Conservation (phyloP, 257 asterid genomes). For the Haberlea rhodopensis region DNA sequence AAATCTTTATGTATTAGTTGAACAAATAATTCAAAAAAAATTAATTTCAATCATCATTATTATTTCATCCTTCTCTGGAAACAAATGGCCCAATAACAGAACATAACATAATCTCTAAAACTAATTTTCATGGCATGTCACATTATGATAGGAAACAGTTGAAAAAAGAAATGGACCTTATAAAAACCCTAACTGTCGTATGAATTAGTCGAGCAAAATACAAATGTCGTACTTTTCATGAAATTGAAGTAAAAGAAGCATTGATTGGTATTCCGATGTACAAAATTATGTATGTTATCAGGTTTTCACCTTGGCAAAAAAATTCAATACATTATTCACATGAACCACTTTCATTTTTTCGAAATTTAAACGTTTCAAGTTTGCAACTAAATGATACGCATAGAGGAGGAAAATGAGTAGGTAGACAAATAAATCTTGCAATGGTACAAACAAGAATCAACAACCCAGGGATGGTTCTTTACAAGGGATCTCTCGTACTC, state of each 20-base stretch:
- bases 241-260: not conserved
- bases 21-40: constrained; percentile 3
- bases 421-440: not conserved
- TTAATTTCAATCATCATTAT: constrained; percentile 12
- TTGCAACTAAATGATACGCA: not conserved
- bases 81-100: constrained; percentile 9
- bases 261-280: not conserved
- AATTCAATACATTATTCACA: not conserved
- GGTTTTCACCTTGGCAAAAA: not conserved
- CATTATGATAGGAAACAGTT: constrained; percentile 9
- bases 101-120: constrained; percentile 16
- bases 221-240: not conserved
- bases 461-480: not conserved
- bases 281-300: not conserved
- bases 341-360: not conserved
- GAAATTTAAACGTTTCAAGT: not conserved
- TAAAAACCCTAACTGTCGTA: not conserved
- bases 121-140: constrained; percentile 9
- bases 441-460: not conserved
- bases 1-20: constrained; percentile 5
- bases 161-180: not conserved
- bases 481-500: not conserved
- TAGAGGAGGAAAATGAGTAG: too few relatives aligned
- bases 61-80: constrained; percentile 16
- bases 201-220: not conserved